Conservation (phyloP, 2,329 filamentous ascomycete species). For the Monascus ruber region DNA sequence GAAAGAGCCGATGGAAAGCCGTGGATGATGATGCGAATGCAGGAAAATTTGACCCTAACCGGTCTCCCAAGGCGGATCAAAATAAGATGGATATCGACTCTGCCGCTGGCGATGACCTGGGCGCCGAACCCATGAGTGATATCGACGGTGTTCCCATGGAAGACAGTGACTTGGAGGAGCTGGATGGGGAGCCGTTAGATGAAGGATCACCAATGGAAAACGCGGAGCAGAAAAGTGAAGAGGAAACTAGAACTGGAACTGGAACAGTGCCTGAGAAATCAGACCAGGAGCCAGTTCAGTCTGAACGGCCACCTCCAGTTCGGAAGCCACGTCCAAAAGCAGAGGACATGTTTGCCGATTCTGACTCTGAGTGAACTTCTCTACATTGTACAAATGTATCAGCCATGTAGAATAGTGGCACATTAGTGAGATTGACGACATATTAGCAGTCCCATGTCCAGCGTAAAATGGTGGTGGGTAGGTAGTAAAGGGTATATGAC, state of each 20-base stretch:
- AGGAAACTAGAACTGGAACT: conserved; percentile 10
- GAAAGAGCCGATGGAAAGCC: conserved; percentile 36
- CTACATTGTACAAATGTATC: conserved; percentile 6
- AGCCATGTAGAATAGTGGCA: conserved; percentile 2
- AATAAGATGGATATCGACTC: conserved; percentile 24
- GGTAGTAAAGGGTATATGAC: too few species aligned
- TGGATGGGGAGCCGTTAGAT: conserved; percentile 37
- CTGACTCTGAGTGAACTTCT: conserved; percentile 42
- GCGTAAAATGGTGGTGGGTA: too few species aligned
- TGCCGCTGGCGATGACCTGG: conserved; percentile 27
- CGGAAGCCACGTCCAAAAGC: conserved; percentile 58
- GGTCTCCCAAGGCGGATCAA: conserved; percentile 13
- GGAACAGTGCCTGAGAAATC: conserved; percentile 9
- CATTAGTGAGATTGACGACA: neutral
- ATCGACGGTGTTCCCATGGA: conserved; percentile 37
- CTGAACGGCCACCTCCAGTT: conserved; percentile 18
- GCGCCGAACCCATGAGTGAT: conserved; percentile 31
- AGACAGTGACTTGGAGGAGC: conserved; percentile 39
- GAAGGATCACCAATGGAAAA: conserved; percentile 29
- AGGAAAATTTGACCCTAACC: conserved; percentile 18
- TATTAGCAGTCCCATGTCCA: too few species aligned
- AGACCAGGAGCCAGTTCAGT: conserved; percentile 13
- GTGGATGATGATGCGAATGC: conserved; percentile 31
- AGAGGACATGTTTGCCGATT: conserved; percentile 80
- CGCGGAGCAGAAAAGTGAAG: conserved; percentile 11